Evolutionary conservation across 305 asterid genomes (phyloP), one percentile per base, ranked within the genome.

Genomic region (Fraxinus latifolia): DNA sequence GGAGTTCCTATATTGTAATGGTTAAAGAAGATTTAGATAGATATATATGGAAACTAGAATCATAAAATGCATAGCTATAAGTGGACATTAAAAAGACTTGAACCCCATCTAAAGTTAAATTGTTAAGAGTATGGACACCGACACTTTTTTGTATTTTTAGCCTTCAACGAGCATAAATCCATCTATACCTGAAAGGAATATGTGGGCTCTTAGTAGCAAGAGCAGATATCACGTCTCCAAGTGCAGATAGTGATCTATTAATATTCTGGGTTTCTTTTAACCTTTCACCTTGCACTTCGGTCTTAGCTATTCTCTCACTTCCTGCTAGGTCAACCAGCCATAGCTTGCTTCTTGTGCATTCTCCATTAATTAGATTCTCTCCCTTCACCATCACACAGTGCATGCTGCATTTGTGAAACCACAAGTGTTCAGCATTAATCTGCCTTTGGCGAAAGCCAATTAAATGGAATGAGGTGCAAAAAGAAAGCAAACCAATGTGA

Each of bases 311-410:
- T 77, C 99, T 88, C 88, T 96, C 99, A 68, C 99, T 96, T 80
- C 99, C 99, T 0, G 99, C 99, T 31, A 96, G 83, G 84, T 96
- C 99, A 73, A 96, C 93, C 74, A 96, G 85, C 99, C 99, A 96
- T 25, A 96, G 89, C 89, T 94, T 96, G 92, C 99, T 96, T 86
- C 83, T 92, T 3, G 97, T 94, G 90, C 94, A 86, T 83, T 96
- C 99, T 80, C 98, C 98, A n/a, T 85, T 94, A 44, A 93, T 84
- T 74, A 92, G 65, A 79, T 94, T 96, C 80, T 94, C 95, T 80
- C 98, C 99, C 86, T 93, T 96, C 84, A 96, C 97, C 97, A 96
- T 93, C 36, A 96, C 98, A 85, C 97, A 93, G 79, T 94, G 98
- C 90, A 96, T 92, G 90, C 99, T 95, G 90, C 86, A 84, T 67